phyloP scores from a whole-genome alignment of 495 filamentous ascomycete species.

The Cercophora newfieldiana region DNA sequence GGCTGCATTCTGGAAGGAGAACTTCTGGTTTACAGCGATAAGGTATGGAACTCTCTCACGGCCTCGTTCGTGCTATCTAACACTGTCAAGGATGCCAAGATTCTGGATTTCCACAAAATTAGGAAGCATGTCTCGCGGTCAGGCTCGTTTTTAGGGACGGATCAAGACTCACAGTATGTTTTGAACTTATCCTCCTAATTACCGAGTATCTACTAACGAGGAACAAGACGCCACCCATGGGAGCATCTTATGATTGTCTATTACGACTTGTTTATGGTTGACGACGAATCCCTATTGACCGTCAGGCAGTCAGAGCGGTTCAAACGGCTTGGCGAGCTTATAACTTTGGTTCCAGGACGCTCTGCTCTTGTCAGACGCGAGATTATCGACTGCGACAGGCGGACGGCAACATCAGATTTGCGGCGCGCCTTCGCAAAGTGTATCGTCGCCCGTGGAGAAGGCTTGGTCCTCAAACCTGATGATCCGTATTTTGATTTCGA shows the following conservation, averaged over 20 bases:
- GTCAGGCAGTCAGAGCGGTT: constrained; percentile 62
- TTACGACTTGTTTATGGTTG: constrained; percentile 73
- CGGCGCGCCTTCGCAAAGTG: constrained; percentile 64
- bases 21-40: constrained; percentile 72
- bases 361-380: constrained; percentile 62
- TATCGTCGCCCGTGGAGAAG: constrained; percentile 68
- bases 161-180: constrained; percentile 67
- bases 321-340: constrained; percentile 55
- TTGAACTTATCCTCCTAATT: background rate
- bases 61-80: constrained; percentile 7
- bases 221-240: constrained; percentile 56
- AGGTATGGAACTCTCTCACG: constrained; percentile 30
- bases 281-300: constrained; percentile 64
- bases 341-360: constrained; percentile 57
- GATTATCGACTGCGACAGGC: constrained; percentile 59
- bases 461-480: constrained; percentile 78
- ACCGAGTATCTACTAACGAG: background rate
- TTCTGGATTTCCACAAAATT: constrained; percentile 75
- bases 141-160: constrained; percentile 66
- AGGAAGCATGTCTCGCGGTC: constrained; percentile 76
- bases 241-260: constrained; percentile 85
- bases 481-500: constrained; percentile 70
- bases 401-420: constrained; percentile 49
- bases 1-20: constrained; percentile 83
- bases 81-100: constrained; percentile 41